Evolutionary conservation across 2,329 filamentous ascomycete genomes (phyloP).

Genomic region (Metarhizium humberi): DNA sequence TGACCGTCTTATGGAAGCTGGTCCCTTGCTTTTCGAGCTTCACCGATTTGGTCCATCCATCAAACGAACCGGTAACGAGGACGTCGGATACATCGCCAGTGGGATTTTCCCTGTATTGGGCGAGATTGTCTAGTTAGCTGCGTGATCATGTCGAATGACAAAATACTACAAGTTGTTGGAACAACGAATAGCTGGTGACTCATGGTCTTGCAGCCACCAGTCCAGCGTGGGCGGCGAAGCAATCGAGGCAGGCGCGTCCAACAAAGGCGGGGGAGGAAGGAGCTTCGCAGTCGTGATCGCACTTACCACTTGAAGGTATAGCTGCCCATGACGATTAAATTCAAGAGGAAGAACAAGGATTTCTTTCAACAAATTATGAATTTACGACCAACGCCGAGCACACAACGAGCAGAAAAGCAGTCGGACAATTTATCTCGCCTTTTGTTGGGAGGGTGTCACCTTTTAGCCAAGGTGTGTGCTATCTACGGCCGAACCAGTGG

Average conservation of each 20-base stretch:
- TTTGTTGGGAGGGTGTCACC: slow-evolving; percentile 1
- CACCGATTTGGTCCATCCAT: slow-evolving; percentile 84
- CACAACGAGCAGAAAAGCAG: not conserved
- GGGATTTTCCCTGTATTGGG: slow-evolving; percentile 60
- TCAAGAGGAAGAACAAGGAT: slow-evolving; percentile 1
- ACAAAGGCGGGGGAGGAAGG: not conserved
- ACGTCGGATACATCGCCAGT: slow-evolving; percentile 63
- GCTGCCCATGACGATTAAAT: slow-evolving; percentile 44
- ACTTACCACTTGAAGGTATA: slow-evolving; percentile 64
- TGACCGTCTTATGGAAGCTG: slow-evolving; percentile 72
- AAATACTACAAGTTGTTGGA: not conserved
- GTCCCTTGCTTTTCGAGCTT: slow-evolving; percentile 68
- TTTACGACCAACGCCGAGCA: not conserved
- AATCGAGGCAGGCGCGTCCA: not conserved
- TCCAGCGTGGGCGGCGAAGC: not conserved
- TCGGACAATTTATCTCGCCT: not conserved
- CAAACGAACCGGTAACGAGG: slow-evolving; percentile 86
- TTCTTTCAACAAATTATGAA: not conserved
- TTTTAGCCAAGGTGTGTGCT: not conserved
- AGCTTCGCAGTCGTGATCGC: not conserved
- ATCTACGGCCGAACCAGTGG: not conserved
- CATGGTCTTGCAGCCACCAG: not conserved
- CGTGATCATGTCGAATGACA: not conserved
- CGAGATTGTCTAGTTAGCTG: slow-evolving; percentile 5
- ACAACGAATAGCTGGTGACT: not conserved